Evolutionary conservation across 2,329 filamentous ascomycete species (phyloP), one percentile per base, ranked within the genome.

Genomic region (Bipolaris sorokiniana): DNA sequence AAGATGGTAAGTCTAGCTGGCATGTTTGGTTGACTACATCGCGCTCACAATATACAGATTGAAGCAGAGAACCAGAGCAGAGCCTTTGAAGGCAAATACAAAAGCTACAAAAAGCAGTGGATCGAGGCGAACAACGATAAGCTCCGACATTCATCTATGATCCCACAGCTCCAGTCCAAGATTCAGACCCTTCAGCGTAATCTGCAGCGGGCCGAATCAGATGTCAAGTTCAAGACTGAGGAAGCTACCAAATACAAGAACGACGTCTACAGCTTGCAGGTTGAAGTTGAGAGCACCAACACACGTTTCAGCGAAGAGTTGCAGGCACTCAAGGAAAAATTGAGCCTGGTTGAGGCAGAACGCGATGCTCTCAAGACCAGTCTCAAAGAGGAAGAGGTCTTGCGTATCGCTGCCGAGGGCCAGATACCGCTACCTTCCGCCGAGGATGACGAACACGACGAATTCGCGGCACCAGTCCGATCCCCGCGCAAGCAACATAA

Each of bases 301-400:
- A 87, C 51, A 82, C 84, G 38, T 75, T 87, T 48, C 84, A 90
- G 56, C 62, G 87, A 91, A 69, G 86, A 91, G 72, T 79, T 92
- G 2, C 81, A 87, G 22, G 83, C 87, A 59, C 81, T 88, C 16
- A 80, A 84, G 46, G 86, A 89, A 62, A 83, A 82, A 45, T 80
- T 90, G 64, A 86, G 84, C 71, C 77, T 88, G 31, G 81, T 90
- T 15, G 89, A 92, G 70, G 86, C 90, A 69, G 90, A 93, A 75
- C 87, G 89, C 7, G 89, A 92, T 72, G 86, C 88, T 3, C 84
- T 90, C 69, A 90, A 89, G 77, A 87, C 85, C 2, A 86, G 87
- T 48, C 84, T 90, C 31, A 84, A 89, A 76, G 89, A 90, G 66
- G 89, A 92, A 68, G 89, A 91, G 71, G 84, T 91, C 22, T 84